Evolutionary conservation across 495 filamentous ascomycete species (phyloP).

Genomic region (Penicillium steckii): DNA sequence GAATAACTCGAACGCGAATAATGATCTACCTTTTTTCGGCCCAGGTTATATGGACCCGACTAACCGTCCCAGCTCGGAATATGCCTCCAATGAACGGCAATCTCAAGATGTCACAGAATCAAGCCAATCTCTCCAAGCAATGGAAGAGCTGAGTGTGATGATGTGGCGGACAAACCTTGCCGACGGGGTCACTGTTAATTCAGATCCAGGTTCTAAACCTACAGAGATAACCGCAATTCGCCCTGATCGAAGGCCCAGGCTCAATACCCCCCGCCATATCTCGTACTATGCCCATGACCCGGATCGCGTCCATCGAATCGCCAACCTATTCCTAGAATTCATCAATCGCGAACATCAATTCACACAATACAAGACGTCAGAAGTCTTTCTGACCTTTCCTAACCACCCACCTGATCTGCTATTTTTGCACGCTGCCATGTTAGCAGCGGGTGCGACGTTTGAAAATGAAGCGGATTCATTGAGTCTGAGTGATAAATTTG

Average conservation of each 20-base stretch:
- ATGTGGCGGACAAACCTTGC: slow-evolving; percentile 14
- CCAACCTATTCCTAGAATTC: slow-evolving; percentile 1
- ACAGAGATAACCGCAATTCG: neutral
- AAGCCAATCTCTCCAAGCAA: slow-evolving; percentile 4
- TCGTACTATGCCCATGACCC: neutral
- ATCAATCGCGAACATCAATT: slow-evolving; percentile 12
- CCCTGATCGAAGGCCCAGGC: neutral
- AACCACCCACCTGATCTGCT: slow-evolving; percentile 1
- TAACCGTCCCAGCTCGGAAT: neutral
- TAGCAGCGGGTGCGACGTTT: slow-evolving; percentile 10
- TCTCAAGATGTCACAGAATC: neutral
- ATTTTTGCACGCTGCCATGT: slow-evolving; percentile 4
- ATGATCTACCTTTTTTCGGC: neutral
- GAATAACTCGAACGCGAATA: neutral
- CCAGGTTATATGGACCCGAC: neutral
- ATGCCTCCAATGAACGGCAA: neutral
- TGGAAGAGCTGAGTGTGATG: slow-evolving; percentile 14
- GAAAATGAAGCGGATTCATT: slow-evolving; percentile 1
- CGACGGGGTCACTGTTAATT: slow-evolving; percentile 3
- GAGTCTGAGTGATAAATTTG: slow-evolving; percentile 2
- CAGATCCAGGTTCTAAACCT: neutral
- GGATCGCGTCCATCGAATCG: neutral
- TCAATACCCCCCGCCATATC: neutral
- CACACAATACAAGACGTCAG: neutral
- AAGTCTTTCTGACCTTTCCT: neutral